Base-by-base conservation (phyloP, 352 stramenopile species). In the Phytophthora nicotianae region DNA sequence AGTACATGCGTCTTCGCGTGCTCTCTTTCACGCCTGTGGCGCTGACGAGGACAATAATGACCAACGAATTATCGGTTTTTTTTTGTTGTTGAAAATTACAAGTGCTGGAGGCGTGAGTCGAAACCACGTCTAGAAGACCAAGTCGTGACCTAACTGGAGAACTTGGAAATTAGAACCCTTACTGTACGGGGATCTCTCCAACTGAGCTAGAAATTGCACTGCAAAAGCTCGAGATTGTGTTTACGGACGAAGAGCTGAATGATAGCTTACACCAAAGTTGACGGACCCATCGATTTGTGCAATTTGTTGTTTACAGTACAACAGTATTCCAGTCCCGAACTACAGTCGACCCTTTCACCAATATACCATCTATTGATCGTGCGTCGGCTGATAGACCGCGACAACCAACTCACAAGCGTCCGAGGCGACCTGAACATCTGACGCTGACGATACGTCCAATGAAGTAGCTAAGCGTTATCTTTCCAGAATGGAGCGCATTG, bases 141-240 rank as follows among this genome's bases (percentile, higher is more conserved):
- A n/a, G n/a, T n/a, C n/a, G n/a, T n/a, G n/a, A n/a, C n/a, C n/a
- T n/a, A n/a, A n/a, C n/a, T n/a, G n/a, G n/a, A n/a, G n/a, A n/a
- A n/a, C 32, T 32, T 81, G 23, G 45, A 74, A 27, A 48, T 85
- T 5, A 65, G 49, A 3, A 17, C 58, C 4, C 43, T 71, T 16
- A 70, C 72, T 19, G 53, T 64, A 29, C 45, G 26, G 17, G 70
- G 5, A 72, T 86, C 24, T 72, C 71, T 27, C 52, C 53, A 10
- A 63, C 50, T 0, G 74, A 86, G 59, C 61, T 86, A 4, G 74
- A 86, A 59, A 86, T 83, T 49, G 77, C 77, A 20, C 54, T 81
- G n/a, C 74, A 86, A 29, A 86, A 86, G 55, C 64, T 86, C 11
- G 67, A 70, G n/a, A n/a, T 75, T 5, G 48, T 71, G 0, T 33